Conservation (phyloP, 805 yeast species). For the Ogataea populi-albae region DNA sequence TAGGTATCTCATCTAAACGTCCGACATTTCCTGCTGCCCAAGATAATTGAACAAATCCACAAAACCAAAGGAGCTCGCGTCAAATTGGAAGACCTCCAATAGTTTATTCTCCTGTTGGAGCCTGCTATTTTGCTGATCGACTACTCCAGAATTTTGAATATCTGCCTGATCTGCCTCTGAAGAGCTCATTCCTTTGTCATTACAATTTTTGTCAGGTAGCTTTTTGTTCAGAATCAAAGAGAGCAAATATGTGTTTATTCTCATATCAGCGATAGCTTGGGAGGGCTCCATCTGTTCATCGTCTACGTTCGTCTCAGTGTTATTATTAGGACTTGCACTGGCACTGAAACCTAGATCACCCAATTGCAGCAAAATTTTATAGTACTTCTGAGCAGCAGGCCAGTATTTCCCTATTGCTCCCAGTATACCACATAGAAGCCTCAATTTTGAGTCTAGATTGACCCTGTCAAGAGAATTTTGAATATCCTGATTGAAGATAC, state of each 20-base stretch:
- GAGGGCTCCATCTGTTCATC: constrained; percentile 35
- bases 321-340: constrained; percentile 13
- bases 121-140: not conserved
- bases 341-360: constrained; percentile 22
- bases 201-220: constrained; percentile 4
- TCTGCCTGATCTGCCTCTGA: not conserved
- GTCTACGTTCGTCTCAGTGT: constrained; percentile 20
- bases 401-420: constrained; percentile 25
- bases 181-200: not conserved
- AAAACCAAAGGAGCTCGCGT: constrained; percentile 19
- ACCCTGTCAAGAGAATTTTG: constrained; percentile 4
- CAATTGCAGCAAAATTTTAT: constrained; percentile 27
- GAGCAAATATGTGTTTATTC: constrained; percentile 31
- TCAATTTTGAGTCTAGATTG: constrained; percentile 5
- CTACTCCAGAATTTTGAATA: not conserved
- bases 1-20: too few relatives aligned
- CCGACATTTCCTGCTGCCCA: too few relatives aligned
- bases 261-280: constrained; percentile 36
- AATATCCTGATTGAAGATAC: constrained; percentile 14
- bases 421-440: constrained; percentile 12
- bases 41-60: constrained; percentile 29
- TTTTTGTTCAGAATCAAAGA: constrained; percentile 29
- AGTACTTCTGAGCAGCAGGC: constrained; percentile 30
- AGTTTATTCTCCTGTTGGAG: constrained; percentile 10
- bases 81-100: constrained; percentile 19